These are phyloP conservation scores for Rosa persica DNA, from an alignment of 306 rosid species.

Conservation along the genomic window DNA sequence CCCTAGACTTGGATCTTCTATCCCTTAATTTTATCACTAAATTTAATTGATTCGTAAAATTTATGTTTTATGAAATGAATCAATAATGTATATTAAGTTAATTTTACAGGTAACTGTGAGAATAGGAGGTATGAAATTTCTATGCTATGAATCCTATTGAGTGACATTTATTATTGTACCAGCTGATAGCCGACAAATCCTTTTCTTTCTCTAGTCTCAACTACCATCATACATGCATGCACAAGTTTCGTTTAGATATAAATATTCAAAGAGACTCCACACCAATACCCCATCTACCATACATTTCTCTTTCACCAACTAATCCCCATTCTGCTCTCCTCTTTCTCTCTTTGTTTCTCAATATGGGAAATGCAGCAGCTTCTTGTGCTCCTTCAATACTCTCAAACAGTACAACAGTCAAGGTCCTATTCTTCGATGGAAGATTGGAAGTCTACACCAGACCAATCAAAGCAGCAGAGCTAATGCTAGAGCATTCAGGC, in stretches of 20 bases:
- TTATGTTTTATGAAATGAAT: neutral
- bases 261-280: slow-evolving; percentile 14
- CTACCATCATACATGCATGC: slow-evolving; percentile 17
- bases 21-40: neutral
- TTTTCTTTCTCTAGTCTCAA: slow-evolving; percentile 29
- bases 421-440: slow-evolving; percentile 57
- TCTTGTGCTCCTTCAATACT: slow-evolving; percentile 66
- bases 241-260: slow-evolving; percentile 33
- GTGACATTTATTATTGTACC: slow-evolving; percentile 10
- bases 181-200: slow-evolving; percentile 19
- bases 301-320: neutral
- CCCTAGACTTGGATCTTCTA: neutral
- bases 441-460: slow-evolving; percentile 49
- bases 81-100: neutral
- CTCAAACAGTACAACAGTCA: slow-evolving; percentile 37
- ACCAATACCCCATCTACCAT: slow-evolving; percentile 17
- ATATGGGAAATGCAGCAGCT: slow-evolving; percentile 71
- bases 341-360: slow-evolving; percentile 7
- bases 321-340: neutral
- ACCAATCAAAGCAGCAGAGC: slow-evolving; percentile 66
- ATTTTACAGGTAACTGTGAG: neutral
- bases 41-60: no score
- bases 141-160: slow-evolving; percentile 2
- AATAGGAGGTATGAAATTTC: neutral
- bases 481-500: slow-evolving; percentile 62